A percentile compares a stretch with the other conserved stretches of the same genome.
Evolutionary conservation across 805 yeast genomes (phyloP).

Genomic region (Wickerhamiella cacticola): DNA sequence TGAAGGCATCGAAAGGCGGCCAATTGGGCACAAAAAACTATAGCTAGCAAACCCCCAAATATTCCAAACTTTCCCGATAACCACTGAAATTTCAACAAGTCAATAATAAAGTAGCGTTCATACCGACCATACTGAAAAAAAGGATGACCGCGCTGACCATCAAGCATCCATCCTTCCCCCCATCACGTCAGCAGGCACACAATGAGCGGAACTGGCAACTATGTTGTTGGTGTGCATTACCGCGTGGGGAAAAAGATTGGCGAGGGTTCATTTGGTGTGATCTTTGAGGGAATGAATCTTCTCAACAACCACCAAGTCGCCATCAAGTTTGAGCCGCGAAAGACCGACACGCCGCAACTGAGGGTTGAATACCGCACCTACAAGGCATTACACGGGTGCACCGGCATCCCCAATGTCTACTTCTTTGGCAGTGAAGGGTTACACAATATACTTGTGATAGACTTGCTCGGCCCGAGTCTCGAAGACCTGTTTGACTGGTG

Average conservation of each 20-base stretch:
- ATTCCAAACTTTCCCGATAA: too few species aligned
- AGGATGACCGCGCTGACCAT: too few species aligned
- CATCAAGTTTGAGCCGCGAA: conserved; percentile 88
- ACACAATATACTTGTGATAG: conserved; percentile 89
- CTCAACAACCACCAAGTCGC: conserved; percentile 90
- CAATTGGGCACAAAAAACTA: too few species aligned
- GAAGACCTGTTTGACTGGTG: conserved; percentile 99
- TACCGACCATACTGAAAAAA: too few species aligned
- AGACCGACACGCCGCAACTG: conserved; percentile 93
- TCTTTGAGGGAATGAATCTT: conserved; percentile 89
- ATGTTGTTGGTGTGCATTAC: conserved; percentile 84
- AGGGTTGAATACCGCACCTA: conserved; percentile 96
- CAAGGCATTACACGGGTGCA: conserved; percentile 66
- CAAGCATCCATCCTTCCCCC: not conserved
- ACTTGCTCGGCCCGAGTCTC: conserved; percentile 85
- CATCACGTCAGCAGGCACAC: conserved; percentile 3
- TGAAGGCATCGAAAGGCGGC: not conserved
- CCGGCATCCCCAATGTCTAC: conserved; percentile 92
- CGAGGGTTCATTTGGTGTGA: conserved; percentile 96
- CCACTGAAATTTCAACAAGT: too few species aligned
- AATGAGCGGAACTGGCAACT: conserved; percentile 13
- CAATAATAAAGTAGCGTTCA: too few species aligned
- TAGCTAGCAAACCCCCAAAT: not conserved
- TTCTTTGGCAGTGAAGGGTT: conserved; percentile 97
- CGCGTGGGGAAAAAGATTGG: conserved; percentile 96